Conservation (phyloP, 2,329 filamentous ascomycete genomes). For the Xylariaceae sp. region DNA sequence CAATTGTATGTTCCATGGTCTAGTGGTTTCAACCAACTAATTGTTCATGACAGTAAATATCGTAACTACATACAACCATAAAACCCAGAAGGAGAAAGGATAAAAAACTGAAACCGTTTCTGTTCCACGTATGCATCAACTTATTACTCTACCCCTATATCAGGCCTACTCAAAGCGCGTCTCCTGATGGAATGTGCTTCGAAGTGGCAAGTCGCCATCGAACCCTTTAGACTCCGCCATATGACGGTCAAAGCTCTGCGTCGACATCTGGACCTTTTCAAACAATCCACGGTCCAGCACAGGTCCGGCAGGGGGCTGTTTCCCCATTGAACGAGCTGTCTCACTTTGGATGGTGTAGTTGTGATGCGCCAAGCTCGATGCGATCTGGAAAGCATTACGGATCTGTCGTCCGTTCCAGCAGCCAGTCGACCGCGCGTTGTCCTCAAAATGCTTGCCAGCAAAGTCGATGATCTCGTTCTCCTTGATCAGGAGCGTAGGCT, state of each 20-base stretch:
- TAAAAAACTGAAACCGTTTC: neutral
- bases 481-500: constrained; percentile 34
- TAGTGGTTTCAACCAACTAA: too few species aligned
- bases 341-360: constrained; percentile 32
- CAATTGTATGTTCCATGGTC: too few species aligned
- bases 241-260: constrained; percentile 40
- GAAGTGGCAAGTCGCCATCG: constrained; percentile 34
- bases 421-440: constrained; percentile 26
- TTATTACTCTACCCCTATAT: neutral
- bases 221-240: constrained; percentile 40
- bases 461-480: constrained; percentile 37
- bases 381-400: constrained; percentile 34
- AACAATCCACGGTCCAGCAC: constrained; percentile 38
- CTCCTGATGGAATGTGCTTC: constrained; percentile 32
- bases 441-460: constrained; percentile 35
- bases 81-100: too few species aligned
- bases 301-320: constrained; percentile 35
- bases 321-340: constrained; percentile 31
- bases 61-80: too few species aligned
- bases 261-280: constrained; percentile 43
- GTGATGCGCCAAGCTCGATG: constrained; percentile 38
- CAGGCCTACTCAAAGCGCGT: constrained; percentile 18
- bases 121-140: too few species aligned
- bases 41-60: too few species aligned
- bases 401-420: constrained; percentile 37